These are phyloP conservation scores for Oryza rufipogon DNA, from an alignment of 176 grass and related monocot species.

Conservation along the genomic window DNA sequence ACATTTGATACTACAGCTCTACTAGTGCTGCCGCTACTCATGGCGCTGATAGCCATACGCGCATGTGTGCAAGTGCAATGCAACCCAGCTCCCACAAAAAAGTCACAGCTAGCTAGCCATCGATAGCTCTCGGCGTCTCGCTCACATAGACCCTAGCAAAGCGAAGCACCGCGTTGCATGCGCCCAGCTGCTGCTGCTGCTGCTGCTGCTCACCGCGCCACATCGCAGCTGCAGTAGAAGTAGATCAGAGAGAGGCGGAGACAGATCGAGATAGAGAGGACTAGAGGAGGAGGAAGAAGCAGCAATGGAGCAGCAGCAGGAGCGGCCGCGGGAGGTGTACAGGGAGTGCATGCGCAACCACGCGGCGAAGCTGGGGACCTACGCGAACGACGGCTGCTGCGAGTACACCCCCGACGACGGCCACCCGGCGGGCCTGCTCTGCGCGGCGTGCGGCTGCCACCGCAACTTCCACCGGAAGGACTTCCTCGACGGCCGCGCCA, in stretches of 20 bases:
- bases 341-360: constrained; percentile 95
- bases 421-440: constrained; percentile 48
- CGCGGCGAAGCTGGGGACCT: constrained; percentile 84
- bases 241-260: neutral
- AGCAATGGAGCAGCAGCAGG: constrained; percentile 29
- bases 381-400: constrained; percentile 88
- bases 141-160: neutral
- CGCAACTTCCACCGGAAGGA: constrained; percentile 87
- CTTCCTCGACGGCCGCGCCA: constrained; percentile 47
- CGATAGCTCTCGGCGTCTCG: too few relatives aligned
- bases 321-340: constrained; percentile 64
- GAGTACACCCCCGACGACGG: constrained; percentile 82
- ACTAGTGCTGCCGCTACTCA: neutral
- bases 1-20: neutral
- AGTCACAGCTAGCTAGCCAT: neutral
- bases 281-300: neutral
- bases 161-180: neutral
- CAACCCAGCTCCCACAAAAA: neutral
- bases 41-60: neutral
- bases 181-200: neutral
- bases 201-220: neutral
- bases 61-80: neutral
- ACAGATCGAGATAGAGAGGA: constrained; percentile 15
- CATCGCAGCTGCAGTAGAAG: neutral
- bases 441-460: constrained; percentile 87